Evolutionary conservation across 805 yeast species (phyloP).

Genomic region (Starmerella cellae): DNA sequence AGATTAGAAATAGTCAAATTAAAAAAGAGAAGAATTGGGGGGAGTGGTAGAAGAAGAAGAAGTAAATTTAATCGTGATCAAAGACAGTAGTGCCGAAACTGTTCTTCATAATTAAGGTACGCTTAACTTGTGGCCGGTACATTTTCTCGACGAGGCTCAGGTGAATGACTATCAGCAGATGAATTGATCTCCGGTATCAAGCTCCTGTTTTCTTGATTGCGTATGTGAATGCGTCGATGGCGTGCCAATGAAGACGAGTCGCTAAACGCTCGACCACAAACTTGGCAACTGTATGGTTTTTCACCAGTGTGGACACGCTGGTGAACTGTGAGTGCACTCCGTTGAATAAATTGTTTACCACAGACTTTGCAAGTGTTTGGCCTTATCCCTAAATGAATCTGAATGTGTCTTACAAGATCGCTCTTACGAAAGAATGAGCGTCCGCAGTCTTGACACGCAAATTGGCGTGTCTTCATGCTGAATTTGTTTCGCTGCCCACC

Average conservation of each 20-base stretch:
- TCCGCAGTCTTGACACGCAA: conserved; percentile 37
- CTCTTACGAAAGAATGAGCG: conserved; percentile 62
- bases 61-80: no score
- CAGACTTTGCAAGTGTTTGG: conserved; percentile 41
- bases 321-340: conserved; percentile 71
- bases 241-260: conserved; percentile 47
- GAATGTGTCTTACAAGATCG: conserved; percentile 68
- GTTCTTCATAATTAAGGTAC: no score
- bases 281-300: conserved; percentile 49
- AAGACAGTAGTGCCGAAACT: no score
- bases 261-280: conserved; percentile 27
- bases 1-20: no score
- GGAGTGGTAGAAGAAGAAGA: no score
- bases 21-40: no score
- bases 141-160: no score
- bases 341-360: conserved; percentile 65
- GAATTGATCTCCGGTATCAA: no score
- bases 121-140: no score
- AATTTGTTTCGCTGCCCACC: background rate
- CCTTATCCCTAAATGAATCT: conserved; percentile 40
- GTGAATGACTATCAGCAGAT: no score
- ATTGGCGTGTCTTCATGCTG: conserved; percentile 19
- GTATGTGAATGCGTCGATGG: conserved; percentile 72
- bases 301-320: conserved; percentile 72
- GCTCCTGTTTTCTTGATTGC: conserved; percentile 36